These are phyloP conservation scores for Penicillium fimorum DNA, from an alignment of 495 filamentous ascomycete genomes.

Conservation along the genomic window DNA sequence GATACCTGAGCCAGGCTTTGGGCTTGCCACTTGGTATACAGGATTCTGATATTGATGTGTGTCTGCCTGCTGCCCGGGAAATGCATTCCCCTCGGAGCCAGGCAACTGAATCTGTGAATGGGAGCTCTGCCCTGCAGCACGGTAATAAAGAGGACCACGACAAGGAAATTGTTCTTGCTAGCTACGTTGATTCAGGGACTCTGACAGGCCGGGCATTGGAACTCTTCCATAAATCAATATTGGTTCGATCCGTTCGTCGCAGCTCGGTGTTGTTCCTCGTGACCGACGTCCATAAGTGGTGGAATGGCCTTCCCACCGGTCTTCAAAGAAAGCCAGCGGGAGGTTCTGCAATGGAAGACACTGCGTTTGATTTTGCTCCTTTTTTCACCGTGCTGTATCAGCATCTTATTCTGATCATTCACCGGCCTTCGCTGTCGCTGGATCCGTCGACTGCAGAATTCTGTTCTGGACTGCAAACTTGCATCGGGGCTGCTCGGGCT, in stretches of 20 bases:
- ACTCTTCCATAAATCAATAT: constrained; percentile 44
- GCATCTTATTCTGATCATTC: constrained; percentile 64
- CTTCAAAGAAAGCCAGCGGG: constrained; percentile 20
- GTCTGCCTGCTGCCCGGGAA: constrained; percentile 33
- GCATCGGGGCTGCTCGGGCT: constrained; percentile 38
- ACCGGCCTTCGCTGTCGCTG: constrained; percentile 45
- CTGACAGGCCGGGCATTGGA: constrained; percentile 42
- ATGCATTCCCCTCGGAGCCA: constrained; percentile 25
- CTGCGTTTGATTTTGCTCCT: constrained; percentile 38
- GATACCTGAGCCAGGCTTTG: constrained; percentile 48
- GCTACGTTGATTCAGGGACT: constrained; percentile 42
- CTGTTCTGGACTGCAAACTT: constrained; percentile 41
- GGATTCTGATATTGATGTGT: constrained; percentile 45
- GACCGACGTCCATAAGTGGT: constrained; percentile 48
- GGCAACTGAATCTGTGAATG: not conserved
- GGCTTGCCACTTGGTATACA: constrained; percentile 46
- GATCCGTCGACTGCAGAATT: constrained; percentile 37
- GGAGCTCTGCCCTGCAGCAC: not conserved
- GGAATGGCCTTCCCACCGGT: constrained; percentile 39
- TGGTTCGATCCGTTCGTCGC: constrained; percentile 36
- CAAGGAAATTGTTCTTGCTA: constrained; percentile 35
- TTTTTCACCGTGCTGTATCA: constrained; percentile 62
- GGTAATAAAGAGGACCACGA: constrained; percentile 12
- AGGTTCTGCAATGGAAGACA: constrained; percentile 4
- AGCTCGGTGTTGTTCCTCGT: constrained; percentile 38